Evolutionary conservation across 495 filamentous ascomycete species (phyloP), one percentile per base, ranked within the genome.

Genomic region (Penicillium robsamsonii): DNA sequence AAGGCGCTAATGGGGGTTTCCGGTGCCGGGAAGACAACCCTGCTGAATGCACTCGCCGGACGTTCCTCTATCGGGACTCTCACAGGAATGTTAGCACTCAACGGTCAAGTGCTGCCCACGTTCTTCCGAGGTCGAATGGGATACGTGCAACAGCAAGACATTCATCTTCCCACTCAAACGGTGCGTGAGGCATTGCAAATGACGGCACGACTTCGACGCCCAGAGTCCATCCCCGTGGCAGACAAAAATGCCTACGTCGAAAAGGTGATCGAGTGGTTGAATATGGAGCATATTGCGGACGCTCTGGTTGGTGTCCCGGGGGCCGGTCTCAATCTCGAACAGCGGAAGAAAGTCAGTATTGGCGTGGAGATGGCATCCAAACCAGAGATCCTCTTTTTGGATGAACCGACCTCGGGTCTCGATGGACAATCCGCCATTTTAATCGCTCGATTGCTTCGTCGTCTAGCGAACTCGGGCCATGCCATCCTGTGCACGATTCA

Each of bases 321-420:
- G 12, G 56, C 56, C 22, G 64, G 73, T 1, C 62, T 76, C 10
- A 71, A 68, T 27, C 58, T 72, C 6, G 73, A 75, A 53, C 64
- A 75, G 57, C 62, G 73, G 2, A 78, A 87, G 70, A 57, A 70
- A 18, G 66, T 90, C 3, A 90, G 85, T 2, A 91, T 92, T 53
- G 89, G 85, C 46, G 87, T 92, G 8, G 89, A 92, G 65, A 73
- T 92, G 0, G 88, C 85, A 1, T 85, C 89, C 1, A 86, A 86
- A 58, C 89, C 3, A 70, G 31, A 33, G 2, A 33, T 33, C 10
- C 11, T 89, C 4, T 74, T 89, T 13, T 84, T 88, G 71, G 71
- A 88, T 37, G 84, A 88, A 57, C 84, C 84, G 0, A 84, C 83
- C 2, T 83, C 81, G 11, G 89, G 89, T 17, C 75, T 92, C 2